Percentiles rank a stretch among this genome's conserved stretches.
phyloP scores from a whole-genome alignment of 2,329 filamentous ascomycete species.

The Westerdykella aurantiaca region DNA sequence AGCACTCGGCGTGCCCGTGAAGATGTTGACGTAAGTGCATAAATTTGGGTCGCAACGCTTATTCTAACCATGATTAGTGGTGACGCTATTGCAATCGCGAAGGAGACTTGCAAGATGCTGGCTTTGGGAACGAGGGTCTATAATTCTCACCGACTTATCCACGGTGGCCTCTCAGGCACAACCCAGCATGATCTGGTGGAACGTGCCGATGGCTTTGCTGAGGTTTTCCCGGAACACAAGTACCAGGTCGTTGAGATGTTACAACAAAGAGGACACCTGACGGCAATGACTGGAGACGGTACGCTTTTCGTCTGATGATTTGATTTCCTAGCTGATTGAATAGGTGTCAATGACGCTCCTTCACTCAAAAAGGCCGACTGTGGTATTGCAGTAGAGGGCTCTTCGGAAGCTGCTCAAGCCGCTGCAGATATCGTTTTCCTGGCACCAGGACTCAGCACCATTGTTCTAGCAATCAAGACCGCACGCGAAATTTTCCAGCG shows the following conservation, averaged over 20 bases:
- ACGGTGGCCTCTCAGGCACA: slow-evolving; percentile 66
- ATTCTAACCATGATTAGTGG: slow-evolving; percentile 37
- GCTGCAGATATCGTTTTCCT: slow-evolving; percentile 71
- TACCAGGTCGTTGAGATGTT: slow-evolving; percentile 72
- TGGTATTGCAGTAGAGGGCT: slow-evolving; percentile 67
- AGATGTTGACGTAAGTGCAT: slow-evolving; percentile 60
- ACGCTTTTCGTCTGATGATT: slow-evolving; percentile 4
- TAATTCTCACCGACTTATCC: slow-evolving; percentile 71
- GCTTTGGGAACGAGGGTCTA: slow-evolving; percentile 75
- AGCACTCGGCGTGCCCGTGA: slow-evolving; percentile 69
- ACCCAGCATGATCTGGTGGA: slow-evolving; percentile 72
- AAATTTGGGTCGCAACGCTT: too few species aligned
- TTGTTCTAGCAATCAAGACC: slow-evolving; percentile 68
- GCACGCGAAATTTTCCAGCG: slow-evolving; percentile 71
- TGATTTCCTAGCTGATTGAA: slow-evolving; percentile 8
- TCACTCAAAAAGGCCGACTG: slow-evolving; percentile 70
- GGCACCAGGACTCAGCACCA: slow-evolving; percentile 64
- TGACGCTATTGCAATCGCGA: slow-evolving; percentile 73
- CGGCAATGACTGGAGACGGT: slow-evolving; percentile 71
- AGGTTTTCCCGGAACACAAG: slow-evolving; percentile 72
- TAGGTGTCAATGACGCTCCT: slow-evolving; percentile 64
- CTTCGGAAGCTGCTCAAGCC: slow-evolving; percentile 66
- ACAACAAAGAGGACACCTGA: slow-evolving; percentile 66
- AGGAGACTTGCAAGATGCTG: slow-evolving; percentile 79
- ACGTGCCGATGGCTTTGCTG: slow-evolving; percentile 66